Evolutionary conservation across 371 early-diverging fungal genomes (phyloP).

Genomic region (Globomyces sp.): DNA sequence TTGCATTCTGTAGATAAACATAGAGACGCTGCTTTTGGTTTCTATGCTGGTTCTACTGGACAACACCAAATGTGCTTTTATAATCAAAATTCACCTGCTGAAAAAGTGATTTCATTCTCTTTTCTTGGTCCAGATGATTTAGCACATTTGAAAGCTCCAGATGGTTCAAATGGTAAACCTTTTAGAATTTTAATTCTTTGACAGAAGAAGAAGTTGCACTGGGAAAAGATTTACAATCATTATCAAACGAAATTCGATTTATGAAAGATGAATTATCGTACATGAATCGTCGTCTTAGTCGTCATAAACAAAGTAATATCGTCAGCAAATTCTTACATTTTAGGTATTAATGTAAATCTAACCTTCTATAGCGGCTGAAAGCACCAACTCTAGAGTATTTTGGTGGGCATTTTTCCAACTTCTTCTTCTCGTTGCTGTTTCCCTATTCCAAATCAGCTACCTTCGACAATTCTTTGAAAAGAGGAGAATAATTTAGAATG

Average conservation of each 20-base stretch:
- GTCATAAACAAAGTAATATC: conserved; percentile 7
- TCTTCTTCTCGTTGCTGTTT: conserved; percentile 59
- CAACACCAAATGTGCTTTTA: conserved; percentile 15
- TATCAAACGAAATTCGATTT: conserved; percentile 16
- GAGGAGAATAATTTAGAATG: conserved; percentile 48
- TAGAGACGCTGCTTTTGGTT: conserved; percentile 4
- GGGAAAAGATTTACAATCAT: not conserved
- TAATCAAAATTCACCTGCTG: conserved; percentile 6
- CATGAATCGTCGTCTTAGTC: not conserved
- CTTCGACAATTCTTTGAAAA: conserved; percentile 74
- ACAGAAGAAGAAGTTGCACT: not conserved
- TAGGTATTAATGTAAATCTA: conserved; percentile 32
- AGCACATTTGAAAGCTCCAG: conserved; percentile 3
- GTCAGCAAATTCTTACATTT: not conserved
- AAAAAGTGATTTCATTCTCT: conserved; percentile 14
- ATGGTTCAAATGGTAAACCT: too few species aligned
- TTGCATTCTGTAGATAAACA: not conserved
- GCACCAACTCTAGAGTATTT: conserved; percentile 71
- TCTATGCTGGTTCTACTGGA: conserved; percentile 10
- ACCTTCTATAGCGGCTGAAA: conserved; percentile 52
- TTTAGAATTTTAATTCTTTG: not conserved
- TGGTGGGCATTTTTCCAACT: conserved; percentile 77
- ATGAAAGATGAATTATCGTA: conserved; percentile 19
- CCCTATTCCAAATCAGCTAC: conserved; percentile 63
- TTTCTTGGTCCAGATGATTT: conserved; percentile 16